Evolutionary conservation across 148 eudicot genomes (phyloP).

Genomic region (Salicornia ramosissima): DNA sequence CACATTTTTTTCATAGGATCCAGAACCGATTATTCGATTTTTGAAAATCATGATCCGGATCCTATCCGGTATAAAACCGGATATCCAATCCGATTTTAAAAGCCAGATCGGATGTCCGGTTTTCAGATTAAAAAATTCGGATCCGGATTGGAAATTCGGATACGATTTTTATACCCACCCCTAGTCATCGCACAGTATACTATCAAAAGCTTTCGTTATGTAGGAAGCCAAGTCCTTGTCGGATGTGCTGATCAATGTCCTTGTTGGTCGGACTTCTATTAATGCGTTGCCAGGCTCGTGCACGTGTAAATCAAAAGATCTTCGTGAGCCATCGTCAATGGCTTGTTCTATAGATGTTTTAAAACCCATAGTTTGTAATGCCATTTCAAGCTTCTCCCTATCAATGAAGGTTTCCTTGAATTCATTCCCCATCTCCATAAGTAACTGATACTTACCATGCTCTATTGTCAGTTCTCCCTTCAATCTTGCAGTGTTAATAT

Average conservation of each 20-base stretch:
- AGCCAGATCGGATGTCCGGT: no score
- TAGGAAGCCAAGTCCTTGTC: slow-evolving; percentile 49
- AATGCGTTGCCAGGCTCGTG: slow-evolving; percentile 46
- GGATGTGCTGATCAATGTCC: slow-evolving; percentile 41
- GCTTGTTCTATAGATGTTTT: slow-evolving; percentile 35
- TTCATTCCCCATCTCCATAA: slow-evolving; percentile 25
- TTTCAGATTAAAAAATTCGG: no score
- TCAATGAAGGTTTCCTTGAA: slow-evolving; percentile 34
- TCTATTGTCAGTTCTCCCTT: slow-evolving; percentile 63
- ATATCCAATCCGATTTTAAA: no score
- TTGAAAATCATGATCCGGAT: no score
- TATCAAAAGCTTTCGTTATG: slow-evolving; percentile 44
- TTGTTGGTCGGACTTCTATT: slow-evolving; percentile 37
- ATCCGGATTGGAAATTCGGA: no score
- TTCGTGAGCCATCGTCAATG: slow-evolving; percentile 25
- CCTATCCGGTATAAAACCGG: no score
- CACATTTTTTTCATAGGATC: no score
- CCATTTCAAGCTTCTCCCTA: slow-evolving; percentile 30
- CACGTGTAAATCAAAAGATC: slow-evolving; percentile 29
- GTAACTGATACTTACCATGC: slow-evolving; percentile 44
- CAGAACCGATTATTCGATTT: no score
- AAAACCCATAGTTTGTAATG: slow-evolving; percentile 55
- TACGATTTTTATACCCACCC: not conserved
- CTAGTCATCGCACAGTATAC: slow-evolving; percentile 36
- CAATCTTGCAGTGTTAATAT: slow-evolving; percentile 42